These are phyloP conservation scores for Fusarium tupiense DNA, from an alignment of 2,329 filamentous ascomycete species.

Conservation along the genomic window DNA sequence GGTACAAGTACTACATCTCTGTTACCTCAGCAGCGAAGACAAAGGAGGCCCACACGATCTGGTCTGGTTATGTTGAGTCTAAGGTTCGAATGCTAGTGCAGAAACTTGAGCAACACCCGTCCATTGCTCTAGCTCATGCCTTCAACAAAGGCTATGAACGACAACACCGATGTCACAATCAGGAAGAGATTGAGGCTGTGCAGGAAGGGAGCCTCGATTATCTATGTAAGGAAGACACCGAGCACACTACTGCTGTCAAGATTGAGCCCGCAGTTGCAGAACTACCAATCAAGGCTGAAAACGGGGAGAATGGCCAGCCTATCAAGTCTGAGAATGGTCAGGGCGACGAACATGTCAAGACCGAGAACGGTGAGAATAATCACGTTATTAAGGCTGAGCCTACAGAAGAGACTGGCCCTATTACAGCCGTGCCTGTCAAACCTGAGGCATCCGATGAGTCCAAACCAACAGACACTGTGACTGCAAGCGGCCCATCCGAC, in stretches of 20 bases:
- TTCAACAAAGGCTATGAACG: conserved; percentile 95
- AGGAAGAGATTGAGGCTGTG: conserved; percentile 61
- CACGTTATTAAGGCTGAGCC: conserved; percentile 20
- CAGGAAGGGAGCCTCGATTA: conserved; percentile 63
- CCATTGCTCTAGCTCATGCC: conserved; percentile 85
- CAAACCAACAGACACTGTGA: conserved; percentile 14
- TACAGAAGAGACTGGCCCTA: conserved; percentile 45
- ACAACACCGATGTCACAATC: conserved; percentile 74
- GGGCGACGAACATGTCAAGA: conserved; percentile 44
- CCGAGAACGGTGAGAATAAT: conserved; percentile 49
- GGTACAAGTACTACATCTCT: conserved; percentile 95
- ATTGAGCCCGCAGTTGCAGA: conserved; percentile 25
- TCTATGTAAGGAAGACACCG: conserved; percentile 51
- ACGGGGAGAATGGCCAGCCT: conserved; percentile 52
- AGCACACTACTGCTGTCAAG: conserved; percentile 48
- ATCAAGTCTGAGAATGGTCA: conserved; percentile 52
- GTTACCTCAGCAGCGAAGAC: conserved; percentile 84
- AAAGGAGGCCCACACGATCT: conserved; percentile 85
- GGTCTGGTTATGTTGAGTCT: conserved; percentile 93
- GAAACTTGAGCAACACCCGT: conserved; percentile 81
- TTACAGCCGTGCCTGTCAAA: conserved; percentile 20
- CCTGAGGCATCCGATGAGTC: conserved; percentile 14
- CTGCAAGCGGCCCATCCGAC: conserved; percentile 43
- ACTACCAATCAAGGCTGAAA: conserved; percentile 55
- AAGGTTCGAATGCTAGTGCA: conserved; percentile 88